Evolutionary conservation across 805 yeast species (phyloP).

Genomic region (Candida cerambycidarum): DNA sequence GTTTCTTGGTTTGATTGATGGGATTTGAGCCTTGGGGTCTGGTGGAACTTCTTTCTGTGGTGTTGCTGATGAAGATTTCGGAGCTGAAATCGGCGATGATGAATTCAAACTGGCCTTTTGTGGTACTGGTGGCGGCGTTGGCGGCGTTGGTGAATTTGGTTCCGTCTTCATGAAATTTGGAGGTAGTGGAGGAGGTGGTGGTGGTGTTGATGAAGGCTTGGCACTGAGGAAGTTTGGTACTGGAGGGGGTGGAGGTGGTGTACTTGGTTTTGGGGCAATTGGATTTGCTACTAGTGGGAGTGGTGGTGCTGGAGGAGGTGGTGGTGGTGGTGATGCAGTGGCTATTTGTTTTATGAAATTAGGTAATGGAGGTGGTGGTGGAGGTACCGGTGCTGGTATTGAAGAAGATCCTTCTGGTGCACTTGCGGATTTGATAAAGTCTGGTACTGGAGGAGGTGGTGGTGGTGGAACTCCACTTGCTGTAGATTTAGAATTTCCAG

Average conservation of each 20-base stretch:
- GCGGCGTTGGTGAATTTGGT: constrained; percentile 12
- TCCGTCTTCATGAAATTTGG: constrained; percentile 19
- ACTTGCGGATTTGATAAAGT: no score
- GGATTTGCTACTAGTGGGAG: constrained; percentile 23
- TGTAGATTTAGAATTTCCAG: no score
- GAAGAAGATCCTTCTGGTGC: no score
- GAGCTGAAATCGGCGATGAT: constrained; percentile 5
- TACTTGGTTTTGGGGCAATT: constrained; percentile 3
- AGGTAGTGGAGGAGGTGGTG: constrained; percentile 22
- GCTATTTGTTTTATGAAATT: background rate
- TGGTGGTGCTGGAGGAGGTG: constrained; percentile 17
- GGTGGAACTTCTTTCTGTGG: background rate
- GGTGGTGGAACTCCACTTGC: no score
- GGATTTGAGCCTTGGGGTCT: constrained; percentile 12
- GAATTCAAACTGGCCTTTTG: constrained; percentile 4
- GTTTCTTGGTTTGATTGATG: constrained; percentile 55
- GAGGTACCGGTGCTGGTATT: background rate
- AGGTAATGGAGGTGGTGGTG: constrained; percentile 4
- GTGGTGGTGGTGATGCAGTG: background rate
- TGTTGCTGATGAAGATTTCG: background rate
- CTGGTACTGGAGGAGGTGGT: no score
- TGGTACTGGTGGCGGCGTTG: constrained; percentile 16
- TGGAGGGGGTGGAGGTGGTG: constrained; percentile 20
- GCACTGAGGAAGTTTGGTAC: constrained; percentile 13
- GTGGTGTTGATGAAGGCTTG: constrained; percentile 17